Evolutionary conservation across 805 yeast species (phyloP), one percentile per base, ranked within the genome.

Genomic region (Starmerella vaccinii): DNA sequence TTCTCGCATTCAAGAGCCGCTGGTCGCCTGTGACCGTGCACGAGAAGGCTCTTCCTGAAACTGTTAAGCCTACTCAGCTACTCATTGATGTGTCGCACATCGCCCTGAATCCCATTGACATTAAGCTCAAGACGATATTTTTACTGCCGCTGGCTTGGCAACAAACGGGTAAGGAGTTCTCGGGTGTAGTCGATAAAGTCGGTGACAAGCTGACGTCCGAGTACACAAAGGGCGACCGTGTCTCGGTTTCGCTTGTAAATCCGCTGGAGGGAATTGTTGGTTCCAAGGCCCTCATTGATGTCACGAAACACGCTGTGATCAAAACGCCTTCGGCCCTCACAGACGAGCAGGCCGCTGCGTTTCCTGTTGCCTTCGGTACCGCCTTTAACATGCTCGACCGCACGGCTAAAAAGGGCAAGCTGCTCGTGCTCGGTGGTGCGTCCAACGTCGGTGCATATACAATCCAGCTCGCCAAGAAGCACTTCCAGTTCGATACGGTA

Each of bases 401-500:
- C 15, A 42, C 53, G 13, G 9, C 40, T 2, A 45, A 41, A 23
- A 15, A 15, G 15, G 55, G 55, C 4, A 37, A 23, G 21, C 46
- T 54, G 37, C 69, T 84, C 44, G 72, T 85, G 19, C 68, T 83
- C 43, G 95, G 95, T 34, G 90, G 83, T 23, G 80, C 84, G 8
- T 79, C 94, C 1, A 67, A 81, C 13, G 88, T 82, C 15, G 88
- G 89, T 21, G 62, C 72, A 26, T 72, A 70, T 52, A 70, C 74
- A 4, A 68, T 77, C 32, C 84, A 80, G 63, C 63, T 83, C 37
- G 77, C 81, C 9, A 80, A 76, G 62, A 63, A 72, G 35, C 62
- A 66, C 43, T 69, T 69, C 50, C 65, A 71, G 2, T 76, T 78
- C 8, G 66, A 67, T 23, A 71, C 72, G 12, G 75, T 85, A 21